A percentile compares a stretch with the other conserved stretches of the same genome.
Evolutionary conservation across 306 rosid species (phyloP).

Genomic region (Glycine soja): DNA sequence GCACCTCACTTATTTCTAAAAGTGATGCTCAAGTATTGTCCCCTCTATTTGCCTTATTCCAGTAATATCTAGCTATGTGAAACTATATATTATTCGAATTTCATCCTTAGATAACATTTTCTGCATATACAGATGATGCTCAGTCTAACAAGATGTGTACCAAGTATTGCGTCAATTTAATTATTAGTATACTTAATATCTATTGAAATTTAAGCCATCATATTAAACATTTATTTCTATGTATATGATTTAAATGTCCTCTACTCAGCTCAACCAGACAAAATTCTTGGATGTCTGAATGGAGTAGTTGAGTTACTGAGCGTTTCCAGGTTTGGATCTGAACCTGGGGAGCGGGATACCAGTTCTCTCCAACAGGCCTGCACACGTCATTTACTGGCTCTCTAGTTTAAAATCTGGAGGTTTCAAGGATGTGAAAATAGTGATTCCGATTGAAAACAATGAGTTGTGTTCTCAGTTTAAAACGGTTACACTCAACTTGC

Average conservation of each 20-base stretch:
- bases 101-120: conserved; percentile 19
- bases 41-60: conserved; percentile 1
- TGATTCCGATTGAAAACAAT: conserved; percentile 12
- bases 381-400: neutral
- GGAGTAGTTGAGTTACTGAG: neutral
- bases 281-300: conserved; percentile 13
- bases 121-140: conserved; percentile 20
- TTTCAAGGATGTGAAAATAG: neutral
- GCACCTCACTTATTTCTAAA: conserved; percentile 66
- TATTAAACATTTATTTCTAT: neutral
- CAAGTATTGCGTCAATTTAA: conserved; percentile 6
- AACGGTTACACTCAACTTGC: neutral
- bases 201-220: conserved; percentile 21
- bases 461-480: neutral
- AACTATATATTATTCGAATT: neutral
- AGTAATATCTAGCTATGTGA: conserved; percentile 39
- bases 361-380: neutral
- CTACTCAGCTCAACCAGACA: neutral
- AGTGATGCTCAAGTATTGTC: conserved; percentile 16
- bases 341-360: neutral
- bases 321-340: conserved; percentile 5
- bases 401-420: neutral
- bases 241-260: neutral
- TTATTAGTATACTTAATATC: conserved; percentile 17
- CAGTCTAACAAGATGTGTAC: neutral